These are phyloP conservation scores for Leishmania lainsoni DNA, from an alignment of 208 protist genomes.

Conservation along the genomic window DNA sequence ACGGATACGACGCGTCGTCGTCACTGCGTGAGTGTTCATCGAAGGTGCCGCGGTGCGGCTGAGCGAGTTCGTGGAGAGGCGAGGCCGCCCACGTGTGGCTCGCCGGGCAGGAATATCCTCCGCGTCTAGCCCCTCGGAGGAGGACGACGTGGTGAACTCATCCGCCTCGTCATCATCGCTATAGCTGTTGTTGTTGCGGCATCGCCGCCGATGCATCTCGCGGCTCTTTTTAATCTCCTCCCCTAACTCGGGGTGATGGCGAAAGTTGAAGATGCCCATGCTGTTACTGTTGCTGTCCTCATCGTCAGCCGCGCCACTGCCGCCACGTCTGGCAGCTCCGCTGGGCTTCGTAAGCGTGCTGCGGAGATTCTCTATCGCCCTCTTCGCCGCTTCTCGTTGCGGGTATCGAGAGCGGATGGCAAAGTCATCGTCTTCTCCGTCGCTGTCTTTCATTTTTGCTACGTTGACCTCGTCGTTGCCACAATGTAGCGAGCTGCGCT, in stretches of 20 bases:
- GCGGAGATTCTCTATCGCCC: slow-evolving; percentile 55
- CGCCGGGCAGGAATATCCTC: too few species aligned
- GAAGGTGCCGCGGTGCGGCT: neutral
- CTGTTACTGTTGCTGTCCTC: slow-evolving; percentile 24
- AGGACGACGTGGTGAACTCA: neutral
- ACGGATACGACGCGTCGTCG: neutral
- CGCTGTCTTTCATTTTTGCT: neutral
- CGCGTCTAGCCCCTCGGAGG: neutral
- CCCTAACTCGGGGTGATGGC: slow-evolving; percentile 41
- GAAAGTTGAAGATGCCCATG: slow-evolving; percentile 40
- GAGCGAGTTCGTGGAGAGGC: neutral
- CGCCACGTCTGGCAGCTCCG: slow-evolving; percentile 7
- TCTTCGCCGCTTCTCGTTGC: slow-evolving; percentile 57
- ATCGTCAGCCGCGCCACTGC: slow-evolving; percentile 3
- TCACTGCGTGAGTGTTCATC: neutral
- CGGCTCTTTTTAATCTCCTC: slow-evolving; percentile 12
- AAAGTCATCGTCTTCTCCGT: slow-evolving; percentile 15
- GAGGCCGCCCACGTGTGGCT: neutral
- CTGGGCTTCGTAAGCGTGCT: slow-evolving; percentile 34
- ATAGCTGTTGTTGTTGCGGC: neutral
- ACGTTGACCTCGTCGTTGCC: neutral
- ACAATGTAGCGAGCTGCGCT: neutral
- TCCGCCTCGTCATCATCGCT: neutral
- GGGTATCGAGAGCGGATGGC: slow-evolving; percentile 63
- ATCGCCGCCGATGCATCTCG: neutral